A percentile compares a stretch with the other conserved stretches of the same genome.
Conservation (phyloP, 495 filamentous ascomycete genomes). For the Penicillium arizonense region DNA sequence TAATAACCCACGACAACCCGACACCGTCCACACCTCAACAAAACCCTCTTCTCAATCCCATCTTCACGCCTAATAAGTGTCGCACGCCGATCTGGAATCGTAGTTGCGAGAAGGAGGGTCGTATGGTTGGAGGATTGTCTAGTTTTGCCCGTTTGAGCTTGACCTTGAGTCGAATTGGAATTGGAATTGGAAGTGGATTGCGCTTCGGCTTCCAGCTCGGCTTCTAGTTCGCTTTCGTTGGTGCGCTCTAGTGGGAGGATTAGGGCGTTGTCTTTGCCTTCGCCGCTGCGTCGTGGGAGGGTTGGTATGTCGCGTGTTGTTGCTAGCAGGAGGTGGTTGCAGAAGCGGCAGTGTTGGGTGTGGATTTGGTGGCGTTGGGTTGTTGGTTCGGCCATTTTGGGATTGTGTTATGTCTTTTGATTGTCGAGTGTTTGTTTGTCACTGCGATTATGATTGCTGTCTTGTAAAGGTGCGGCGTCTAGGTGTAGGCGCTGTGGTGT, state of each 20-base stretch:
- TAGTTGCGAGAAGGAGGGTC: conserved; percentile 50
- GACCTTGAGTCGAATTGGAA: too few relatives aligned
- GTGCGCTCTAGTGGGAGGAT: conserved; percentile 28
- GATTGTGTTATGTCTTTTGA: neutral
- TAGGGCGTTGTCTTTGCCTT: conserved; percentile 24
- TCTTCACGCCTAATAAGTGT: conserved; percentile 60
- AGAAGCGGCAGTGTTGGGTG: conserved; percentile 74
- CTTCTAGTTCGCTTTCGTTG: neutral
- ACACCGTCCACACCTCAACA: conserved; percentile 63
- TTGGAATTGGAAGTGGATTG: neutral
- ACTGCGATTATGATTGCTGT: neutral
- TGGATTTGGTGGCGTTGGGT: conserved; percentile 38
- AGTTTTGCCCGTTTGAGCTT: neutral
- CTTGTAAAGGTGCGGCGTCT: neutral
- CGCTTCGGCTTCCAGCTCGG: conserved; percentile 7
- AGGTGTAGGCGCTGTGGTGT: neutral
- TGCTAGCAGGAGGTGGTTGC: conserved; percentile 67
- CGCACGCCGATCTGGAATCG: conserved; percentile 44
- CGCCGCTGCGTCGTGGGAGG: conserved; percentile 51
- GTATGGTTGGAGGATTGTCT: conserved; percentile 28
- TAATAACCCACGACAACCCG: conserved; percentile 63
- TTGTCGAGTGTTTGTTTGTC: neutral
- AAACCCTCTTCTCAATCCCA: conserved; percentile 69
- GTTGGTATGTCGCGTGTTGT: conserved; percentile 53
- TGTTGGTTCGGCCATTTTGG: conserved; percentile 8